phyloP scores from a whole-genome alignment of 208 protist species.

The Leishmania lainsoni region DNA sequence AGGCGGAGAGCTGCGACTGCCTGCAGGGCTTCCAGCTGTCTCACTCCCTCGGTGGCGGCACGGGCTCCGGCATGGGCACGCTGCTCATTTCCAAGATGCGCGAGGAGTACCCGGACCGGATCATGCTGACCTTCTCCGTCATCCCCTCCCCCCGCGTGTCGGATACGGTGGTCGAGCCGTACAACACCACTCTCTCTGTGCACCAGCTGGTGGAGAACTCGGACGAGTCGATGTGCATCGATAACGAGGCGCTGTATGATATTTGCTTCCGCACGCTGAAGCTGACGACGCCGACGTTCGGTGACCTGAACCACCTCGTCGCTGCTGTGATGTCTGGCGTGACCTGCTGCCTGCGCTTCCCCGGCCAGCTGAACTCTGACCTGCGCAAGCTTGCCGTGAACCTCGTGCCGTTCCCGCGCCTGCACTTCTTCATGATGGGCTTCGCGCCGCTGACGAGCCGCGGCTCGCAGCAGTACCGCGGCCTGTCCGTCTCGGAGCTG shows the following conservation, averaged over 20 bases:
- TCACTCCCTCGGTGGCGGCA: slow-evolving; percentile 99
- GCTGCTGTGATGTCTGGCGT: slow-evolving; percentile 95
- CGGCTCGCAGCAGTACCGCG: slow-evolving; percentile 85
- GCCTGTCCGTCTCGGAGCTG: slow-evolving; percentile 82
- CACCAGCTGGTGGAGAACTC: slow-evolving; percentile 98
- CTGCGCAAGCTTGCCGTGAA: slow-evolving; percentile 98
- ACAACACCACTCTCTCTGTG: slow-evolving; percentile 98
- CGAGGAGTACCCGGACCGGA: slow-evolving; percentile 98
- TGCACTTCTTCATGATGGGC: slow-evolving; percentile 99
- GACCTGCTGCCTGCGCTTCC: slow-evolving; percentile 97
- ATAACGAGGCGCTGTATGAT: slow-evolving; percentile 99
- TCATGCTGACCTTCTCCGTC: slow-evolving; percentile 99
- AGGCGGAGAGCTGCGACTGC: slow-evolving; percentile 98
- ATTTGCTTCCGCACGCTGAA: slow-evolving; percentile 99
- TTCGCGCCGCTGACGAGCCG: slow-evolving; percentile 95
- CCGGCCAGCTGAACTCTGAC: slow-evolving; percentile 97
- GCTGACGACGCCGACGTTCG: slow-evolving; percentile 96
- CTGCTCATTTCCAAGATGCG: slow-evolving; percentile 97
- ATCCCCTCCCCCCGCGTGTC: slow-evolving; percentile 98
- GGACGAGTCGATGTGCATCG: slow-evolving; percentile 97
- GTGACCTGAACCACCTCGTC: slow-evolving; percentile 97
- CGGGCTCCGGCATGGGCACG: slow-evolving; percentile 97
- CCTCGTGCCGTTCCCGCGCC: slow-evolving; percentile 98
- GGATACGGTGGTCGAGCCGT: slow-evolving; percentile 97
- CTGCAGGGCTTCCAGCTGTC: slow-evolving; percentile 99